Evolutionary conservation across 768 basidiomycete genomes (phyloP), one percentile per base, ranked within the genome.

Genomic region (Tricholoma matsutake): DNA sequence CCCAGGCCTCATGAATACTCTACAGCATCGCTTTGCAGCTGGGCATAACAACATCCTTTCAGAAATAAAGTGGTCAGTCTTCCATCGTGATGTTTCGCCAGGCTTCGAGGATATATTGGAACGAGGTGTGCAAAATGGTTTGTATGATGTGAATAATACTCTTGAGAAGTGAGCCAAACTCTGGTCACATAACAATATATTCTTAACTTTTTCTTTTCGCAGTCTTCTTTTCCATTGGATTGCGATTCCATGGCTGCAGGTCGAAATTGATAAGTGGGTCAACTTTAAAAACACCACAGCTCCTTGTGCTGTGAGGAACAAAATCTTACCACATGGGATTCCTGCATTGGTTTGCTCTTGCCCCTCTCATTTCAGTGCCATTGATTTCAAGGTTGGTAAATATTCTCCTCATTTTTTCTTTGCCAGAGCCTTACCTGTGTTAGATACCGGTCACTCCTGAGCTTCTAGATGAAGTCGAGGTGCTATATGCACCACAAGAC

Each of bases 281-380:
- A 6, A 39, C 4, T 65, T 47, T 5, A 39, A 56, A 20, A 76
- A 75, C 56, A 32, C 34, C 11, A 69, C 65, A 0, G 43, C 57
- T 3, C 63, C 62, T 11, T 63, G 73, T 1, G 52, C 59, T 1
- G 65, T 74, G 54, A 61, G 60, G 16, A 64, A 76, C 34, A 79
- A 78, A 54, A 56, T 74, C 16, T 68, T 78, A 8, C 78, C 76
- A n/a, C n/a, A n/a, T n/a, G n/a, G n/a, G n/a, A n/a, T n/a, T n/a
- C n/a, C n/a, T n/a, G n/a, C n/a, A n/a, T 34, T 69, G 1, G 76
- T 79, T 10, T 60, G 65, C 18, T 55, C 63, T 9, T 37, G 63
- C 8, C 72, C 77, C 0, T 56, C 71, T 1, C 35, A 61, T 4
- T 75, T 63, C 64, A 62, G 64, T 22, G 60, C 63, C 2, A 29